phyloP scores from a whole-genome alignment of 371 early-diverging fungal species.

The Parasitella parasitica region DNA sequence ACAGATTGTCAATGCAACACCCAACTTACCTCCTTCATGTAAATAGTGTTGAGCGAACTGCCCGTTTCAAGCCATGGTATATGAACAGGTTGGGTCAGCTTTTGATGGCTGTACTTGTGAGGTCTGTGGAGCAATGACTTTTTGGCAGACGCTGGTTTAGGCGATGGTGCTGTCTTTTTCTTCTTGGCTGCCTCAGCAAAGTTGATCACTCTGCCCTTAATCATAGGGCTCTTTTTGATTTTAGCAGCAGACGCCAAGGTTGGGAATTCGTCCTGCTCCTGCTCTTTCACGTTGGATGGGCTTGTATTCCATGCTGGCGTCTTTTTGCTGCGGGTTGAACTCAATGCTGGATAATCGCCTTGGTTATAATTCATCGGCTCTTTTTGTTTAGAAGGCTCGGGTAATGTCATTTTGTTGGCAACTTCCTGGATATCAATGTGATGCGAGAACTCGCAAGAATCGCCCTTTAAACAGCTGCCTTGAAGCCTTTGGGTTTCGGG shows the following conservation, averaged over 20 bases:
- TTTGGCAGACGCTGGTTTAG: neutral
- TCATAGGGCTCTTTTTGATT: conserved; percentile 10
- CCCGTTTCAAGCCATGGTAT: conserved; percentile 64
- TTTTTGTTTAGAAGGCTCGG: conserved; percentile 1
- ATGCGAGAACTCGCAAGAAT: conserved; percentile 68
- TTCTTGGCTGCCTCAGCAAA: conserved; percentile 42
- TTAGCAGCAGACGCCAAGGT: conserved; percentile 31
- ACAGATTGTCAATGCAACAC: no score
- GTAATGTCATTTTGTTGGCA: conserved; percentile 30
- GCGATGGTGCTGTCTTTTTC: conserved; percentile 17
- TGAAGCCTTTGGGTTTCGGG: conserved; percentile 51
- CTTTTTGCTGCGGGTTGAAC: neutral
- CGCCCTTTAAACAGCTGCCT: conserved; percentile 70
- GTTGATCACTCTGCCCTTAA: conserved; percentile 14
- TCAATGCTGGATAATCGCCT: neutral
- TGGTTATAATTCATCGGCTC: neutral
- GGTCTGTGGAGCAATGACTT: neutral
- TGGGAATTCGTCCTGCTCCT: conserved; percentile 36
- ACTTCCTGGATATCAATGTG: conserved; percentile 47
- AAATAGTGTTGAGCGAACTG: conserved; percentile 39
- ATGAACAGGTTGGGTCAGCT: conserved; percentile 37
- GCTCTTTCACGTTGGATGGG: neutral
- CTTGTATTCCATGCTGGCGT: neutral
- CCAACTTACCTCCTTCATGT: conserved; percentile 48
- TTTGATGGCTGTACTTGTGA: conserved; percentile 14